phyloP scores from a whole-genome alignment of 768 basidiomycete genomes.

The Crucibulum laeve region DNA sequence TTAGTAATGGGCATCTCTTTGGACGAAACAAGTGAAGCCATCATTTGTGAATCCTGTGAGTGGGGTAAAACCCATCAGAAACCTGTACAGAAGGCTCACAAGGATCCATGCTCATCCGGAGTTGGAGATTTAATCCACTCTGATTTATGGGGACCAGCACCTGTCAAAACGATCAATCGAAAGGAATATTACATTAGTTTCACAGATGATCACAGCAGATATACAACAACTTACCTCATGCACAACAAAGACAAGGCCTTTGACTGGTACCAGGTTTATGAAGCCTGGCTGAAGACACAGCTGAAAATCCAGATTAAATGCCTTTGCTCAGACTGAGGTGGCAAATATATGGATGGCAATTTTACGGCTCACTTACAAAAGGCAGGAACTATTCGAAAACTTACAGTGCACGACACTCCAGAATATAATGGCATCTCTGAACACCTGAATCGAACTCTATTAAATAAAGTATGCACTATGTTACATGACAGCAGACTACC shows the following conservation, averaged over 20 bases:
- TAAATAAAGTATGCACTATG: conserved; percentile 26
- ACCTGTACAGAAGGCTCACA: conserved; percentile 9
- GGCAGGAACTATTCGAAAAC: conserved; percentile 26
- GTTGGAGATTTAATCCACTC: conserved; percentile 20
- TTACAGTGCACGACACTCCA: conserved; percentile 28
- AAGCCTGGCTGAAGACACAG: conserved; percentile 25
- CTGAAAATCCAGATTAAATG: conserved; percentile 15
- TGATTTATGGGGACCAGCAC: conserved; percentile 35
- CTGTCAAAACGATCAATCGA: conserved; percentile 10
- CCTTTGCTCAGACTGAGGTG: conserved; percentile 29
- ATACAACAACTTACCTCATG: conserved; percentile 15
- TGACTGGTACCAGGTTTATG: conserved; percentile 17
- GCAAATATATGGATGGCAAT: conserved; percentile 26
- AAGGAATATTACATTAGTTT: conserved; percentile 23
- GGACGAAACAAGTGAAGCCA: conserved; percentile 8
- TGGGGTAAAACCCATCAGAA: conserved; percentile 20
- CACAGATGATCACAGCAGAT: conserved; percentile 21
- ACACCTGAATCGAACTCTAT: conserved; percentile 24
- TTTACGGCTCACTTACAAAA: conserved; percentile 20
- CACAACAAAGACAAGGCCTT: conserved; percentile 17
- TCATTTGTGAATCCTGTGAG: conserved; percentile 24
- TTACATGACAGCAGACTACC: conserved; percentile 24
- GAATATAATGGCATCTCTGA: conserved; percentile 36
- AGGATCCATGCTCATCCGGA: conserved; percentile 2
- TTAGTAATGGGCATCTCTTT: conserved; percentile 17